These are phyloP conservation scores for Sugiyamaella boreocaroliniensis DNA, from an alignment of 805 yeast species.

Conservation along the genomic window DNA sequence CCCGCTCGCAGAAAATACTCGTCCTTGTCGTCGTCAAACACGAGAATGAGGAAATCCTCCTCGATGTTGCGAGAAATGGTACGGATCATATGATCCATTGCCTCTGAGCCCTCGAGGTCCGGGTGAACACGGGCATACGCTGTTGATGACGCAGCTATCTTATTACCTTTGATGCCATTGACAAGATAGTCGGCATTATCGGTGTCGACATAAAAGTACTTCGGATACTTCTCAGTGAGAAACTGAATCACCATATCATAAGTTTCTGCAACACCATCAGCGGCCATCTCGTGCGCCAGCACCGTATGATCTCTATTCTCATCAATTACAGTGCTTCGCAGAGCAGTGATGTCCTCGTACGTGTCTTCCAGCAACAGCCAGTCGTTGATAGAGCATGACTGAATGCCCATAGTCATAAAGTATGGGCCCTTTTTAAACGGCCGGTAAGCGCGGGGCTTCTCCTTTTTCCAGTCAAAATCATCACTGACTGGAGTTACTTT, in stretches of 20 bases:
- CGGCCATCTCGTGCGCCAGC: conserved; percentile 28
- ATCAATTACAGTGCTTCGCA: conserved; percentile 33
- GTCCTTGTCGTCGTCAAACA: conserved; percentile 41
- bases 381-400: conserved; percentile 42
- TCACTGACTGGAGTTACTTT: conserved; percentile 24
- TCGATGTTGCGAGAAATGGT: conserved; percentile 38
- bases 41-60: conserved; percentile 56
- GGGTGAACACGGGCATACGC: not conserved
- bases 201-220: conserved; percentile 35
- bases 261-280: conserved; percentile 42
- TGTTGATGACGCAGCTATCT: conserved; percentile 30
- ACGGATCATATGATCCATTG: conserved; percentile 15
- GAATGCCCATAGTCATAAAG: conserved; percentile 57
- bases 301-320: conserved; percentile 28
- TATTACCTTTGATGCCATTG: conserved; percentile 39
- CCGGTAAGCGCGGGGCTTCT: conserved; percentile 41
- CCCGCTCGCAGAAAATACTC: conserved; percentile 50
- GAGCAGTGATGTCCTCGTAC: conserved; percentile 40
- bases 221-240: conserved; percentile 46
- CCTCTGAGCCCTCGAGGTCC: conserved; percentile 5
- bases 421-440: conserved; percentile 60
- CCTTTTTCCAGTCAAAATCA: conserved; percentile 39
- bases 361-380: conserved; percentile 59
- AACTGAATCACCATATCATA: conserved; percentile 40
- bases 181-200: conserved; percentile 23